phyloP scores from a whole-genome alignment of 2,329 filamentous ascomycete genomes.

The Neoarthrinium moseri region DNA sequence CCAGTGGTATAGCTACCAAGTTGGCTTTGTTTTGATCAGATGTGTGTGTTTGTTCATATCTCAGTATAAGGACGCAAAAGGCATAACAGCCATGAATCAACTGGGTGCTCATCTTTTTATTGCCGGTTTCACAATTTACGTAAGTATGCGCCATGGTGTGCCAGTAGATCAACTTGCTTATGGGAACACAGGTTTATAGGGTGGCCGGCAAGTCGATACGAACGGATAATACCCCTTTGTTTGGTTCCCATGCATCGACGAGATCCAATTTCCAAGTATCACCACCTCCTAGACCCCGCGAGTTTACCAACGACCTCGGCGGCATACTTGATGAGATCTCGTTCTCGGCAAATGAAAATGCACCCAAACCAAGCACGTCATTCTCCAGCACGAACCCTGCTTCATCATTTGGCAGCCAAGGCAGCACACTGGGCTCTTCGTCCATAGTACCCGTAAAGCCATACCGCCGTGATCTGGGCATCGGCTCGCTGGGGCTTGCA shows the following conservation, averaged over 20 bases:
- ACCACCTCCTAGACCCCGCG: conserved; percentile 29
- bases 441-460: conserved; percentile 12
- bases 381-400: too few species aligned
- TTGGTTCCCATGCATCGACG: conserved; percentile 22
- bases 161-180: conserved; percentile 16
- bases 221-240: conserved; percentile 58
- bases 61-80: conserved; percentile 36
- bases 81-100: conserved; percentile 37
- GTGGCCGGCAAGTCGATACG: conserved; percentile 45
- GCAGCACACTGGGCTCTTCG: neutral
- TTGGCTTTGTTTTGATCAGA: conserved; percentile 56
- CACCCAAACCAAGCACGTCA: too few species aligned
- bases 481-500: conserved; percentile 19
- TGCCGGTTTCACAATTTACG: conserved; percentile 49
- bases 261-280: conserved; percentile 20
- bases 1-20: conserved; percentile 67
- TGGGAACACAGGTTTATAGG: conserved; percentile 38
- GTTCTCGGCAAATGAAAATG: too few species aligned
- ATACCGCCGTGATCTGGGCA: conserved; percentile 10
- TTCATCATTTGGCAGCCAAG: too few species aligned
- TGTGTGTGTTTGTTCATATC: conserved; percentile 44
- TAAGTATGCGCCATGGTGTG: conserved; percentile 34
- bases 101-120: conserved; percentile 55
- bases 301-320: conserved; percentile 24
- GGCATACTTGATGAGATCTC: conserved; percentile 25